Conservation (phyloP, 2,329 filamentous ascomycete species). For the Cladophialophora immunda region DNA sequence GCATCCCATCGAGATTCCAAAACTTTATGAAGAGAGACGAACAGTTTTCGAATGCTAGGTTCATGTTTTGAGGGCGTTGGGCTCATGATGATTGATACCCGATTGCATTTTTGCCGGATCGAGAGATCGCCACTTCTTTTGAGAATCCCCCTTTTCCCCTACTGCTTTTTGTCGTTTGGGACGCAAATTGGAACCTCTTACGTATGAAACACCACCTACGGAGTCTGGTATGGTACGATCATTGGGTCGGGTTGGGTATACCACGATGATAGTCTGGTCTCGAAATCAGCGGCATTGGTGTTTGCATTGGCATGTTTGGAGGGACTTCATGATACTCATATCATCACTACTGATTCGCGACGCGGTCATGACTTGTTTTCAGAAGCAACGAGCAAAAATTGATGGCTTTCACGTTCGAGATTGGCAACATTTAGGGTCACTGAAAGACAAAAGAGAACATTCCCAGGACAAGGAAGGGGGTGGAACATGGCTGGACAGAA, state of each 20-base stretch:
- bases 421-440: background rate
- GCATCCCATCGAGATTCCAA: background rate
- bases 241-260: background rate
- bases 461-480: no score
- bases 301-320: background rate
- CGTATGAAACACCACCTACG: background rate
- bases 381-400: background rate
- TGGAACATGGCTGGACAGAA: no score
- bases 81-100: constrained; percentile 2
- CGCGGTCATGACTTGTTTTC: background rate
- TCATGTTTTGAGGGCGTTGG: background rate
- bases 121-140: background rate
- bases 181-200: background rate
- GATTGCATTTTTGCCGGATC: constrained; percentile 4
- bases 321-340: background rate
- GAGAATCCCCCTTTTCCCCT: background rate
- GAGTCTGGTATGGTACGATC: constrained; percentile 3
- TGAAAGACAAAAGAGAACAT: background rate
- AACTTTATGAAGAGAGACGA: background rate
- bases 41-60: constrained; percentile 1
- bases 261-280: background rate
- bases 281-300: background rate
- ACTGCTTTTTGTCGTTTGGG: background rate
- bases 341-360: background rate
- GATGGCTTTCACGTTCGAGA: background rate